A percentile compares a stretch with the other conserved stretches of the same genome.
Evolutionary conservation across 805 yeast genomes (phyloP).

Genomic region (Wickerhamomyces chaumierensis): DNA sequence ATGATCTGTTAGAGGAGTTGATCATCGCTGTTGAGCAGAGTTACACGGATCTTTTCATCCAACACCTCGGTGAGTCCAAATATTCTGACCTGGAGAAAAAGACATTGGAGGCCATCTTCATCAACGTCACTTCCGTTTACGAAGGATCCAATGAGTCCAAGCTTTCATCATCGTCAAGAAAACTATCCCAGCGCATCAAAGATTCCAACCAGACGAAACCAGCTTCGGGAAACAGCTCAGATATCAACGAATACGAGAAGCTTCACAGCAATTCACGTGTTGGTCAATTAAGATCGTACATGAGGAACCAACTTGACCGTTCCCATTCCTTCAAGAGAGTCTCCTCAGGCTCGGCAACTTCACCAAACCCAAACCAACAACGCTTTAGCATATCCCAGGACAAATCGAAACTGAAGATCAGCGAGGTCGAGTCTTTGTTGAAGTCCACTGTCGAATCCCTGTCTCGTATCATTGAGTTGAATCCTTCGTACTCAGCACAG

Average conservation of each 20-base stretch:
- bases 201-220: background rate
- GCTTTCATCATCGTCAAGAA: constrained; percentile 14
- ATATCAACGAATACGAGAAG: constrained; percentile 18
- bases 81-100: constrained; percentile 68
- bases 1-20: constrained; percentile 25
- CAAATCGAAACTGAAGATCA: constrained; percentile 22
- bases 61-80: constrained; percentile 51
- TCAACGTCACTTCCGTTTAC: constrained; percentile 21
- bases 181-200: constrained; percentile 13
- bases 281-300: constrained; percentile 43
- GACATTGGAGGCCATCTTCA: constrained; percentile 36
- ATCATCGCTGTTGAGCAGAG: constrained; percentile 54
- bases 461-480: constrained; percentile 64
- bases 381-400: constrained; percentile 1
- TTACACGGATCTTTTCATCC: constrained; percentile 61
- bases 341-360: background rate
- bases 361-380: constrained; percentile 1
- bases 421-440: constrained; percentile 49
- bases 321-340: constrained; percentile 23
- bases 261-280: constrained; percentile 26
- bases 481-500: constrained; percentile 49
- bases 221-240: constrained; percentile 3
- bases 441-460: constrained; percentile 68
- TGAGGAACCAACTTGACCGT: constrained; percentile 40
- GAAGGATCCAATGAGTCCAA: constrained; percentile 22